Evolutionary conservation across 2,329 filamentous ascomycete genomes (phyloP), one percentile per base, ranked within the genome.

Genomic region (Diaporthe caulivora): DNA sequence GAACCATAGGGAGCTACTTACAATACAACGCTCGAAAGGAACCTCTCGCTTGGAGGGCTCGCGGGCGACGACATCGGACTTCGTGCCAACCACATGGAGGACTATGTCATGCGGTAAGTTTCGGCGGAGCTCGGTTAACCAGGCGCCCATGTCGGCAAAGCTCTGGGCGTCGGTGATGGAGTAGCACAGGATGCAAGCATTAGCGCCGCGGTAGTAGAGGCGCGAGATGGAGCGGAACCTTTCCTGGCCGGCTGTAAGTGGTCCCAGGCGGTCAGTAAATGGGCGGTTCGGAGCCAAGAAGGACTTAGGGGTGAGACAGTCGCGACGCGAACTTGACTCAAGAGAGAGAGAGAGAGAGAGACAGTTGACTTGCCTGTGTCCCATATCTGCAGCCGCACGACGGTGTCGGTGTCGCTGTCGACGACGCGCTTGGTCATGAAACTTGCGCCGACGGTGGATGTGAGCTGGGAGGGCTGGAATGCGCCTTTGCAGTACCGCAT

Each of bases 181-280:
- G 86, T 98, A 98, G 88, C 95, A 98, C 60, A 98, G 90, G 74
- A 98, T 94, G 79, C 94, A 97, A 73, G 95, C 95, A 81, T 98
- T 96, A 75, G 96, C 96, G 81, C 95, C 95, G 80, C 96, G 93
- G 85, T 99, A 99, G 87, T 98, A 98, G 70, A 99, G 91, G 72
- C 95, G 93, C 13, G 95, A 97, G 80, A 99, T 98, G 75, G 93
- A 95, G 78, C 96, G 92, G 83, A 98, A 99, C 72, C 96, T 92
- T 86, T 99, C 96, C 81, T 99, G 96, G 75, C 96, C 96, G 72
- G 96, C 91, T 87, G 54, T 67, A 34, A 55, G 81, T 72, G 31
- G 21, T n/a, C 26, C 29, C 6, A 49, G 3, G 15, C 44, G 54
- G 37, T 73, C 34, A 70, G 60, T 17, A 67, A 8, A 31, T 13